A percentile compares a stretch with the other conserved stretches of the same genome.
phyloP scores from a whole-genome alignment of 345 rosid species.

The Acer yangbiense region DNA sequence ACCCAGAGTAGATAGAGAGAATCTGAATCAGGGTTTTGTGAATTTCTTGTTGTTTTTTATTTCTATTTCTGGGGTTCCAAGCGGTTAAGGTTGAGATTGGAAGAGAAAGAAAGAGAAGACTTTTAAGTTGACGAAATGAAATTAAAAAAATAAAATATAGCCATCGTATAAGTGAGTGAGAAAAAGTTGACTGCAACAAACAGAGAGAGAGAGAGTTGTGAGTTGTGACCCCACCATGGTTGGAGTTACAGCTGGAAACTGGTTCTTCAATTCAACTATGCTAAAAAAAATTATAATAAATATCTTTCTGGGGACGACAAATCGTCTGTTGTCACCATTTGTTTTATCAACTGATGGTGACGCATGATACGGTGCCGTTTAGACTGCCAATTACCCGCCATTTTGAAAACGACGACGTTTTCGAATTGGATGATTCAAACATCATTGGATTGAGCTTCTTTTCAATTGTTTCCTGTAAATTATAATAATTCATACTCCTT shows the following conservation, averaged over 20 bases:
- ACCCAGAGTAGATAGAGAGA: no score
- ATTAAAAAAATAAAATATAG: not conserved
- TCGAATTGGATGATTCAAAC: no score
- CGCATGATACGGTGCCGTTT: not conserved
- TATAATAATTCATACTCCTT: no score
- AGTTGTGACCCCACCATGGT: constrained; percentile 3
- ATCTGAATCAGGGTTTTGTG: no score
- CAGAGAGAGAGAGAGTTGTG: constrained; percentile 6
- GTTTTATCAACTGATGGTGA: not conserved
- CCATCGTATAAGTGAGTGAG: not conserved
- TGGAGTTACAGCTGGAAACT: not conserved
- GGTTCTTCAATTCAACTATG: not conserved
- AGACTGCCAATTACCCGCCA: not conserved
- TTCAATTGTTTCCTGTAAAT: no score
- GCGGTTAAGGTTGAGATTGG: no score
- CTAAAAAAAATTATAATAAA: not conserved
- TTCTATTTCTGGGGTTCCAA: not conserved
- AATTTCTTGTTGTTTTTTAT: not conserved
- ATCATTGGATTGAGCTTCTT: no score
- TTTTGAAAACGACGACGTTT: not conserved
- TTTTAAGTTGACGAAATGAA: not conserved
- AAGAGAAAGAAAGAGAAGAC: no score
- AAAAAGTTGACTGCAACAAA: constrained; percentile 26
- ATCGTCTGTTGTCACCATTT: not conserved
- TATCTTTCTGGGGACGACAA: not conserved